A percentile compares a stretch with the other conserved stretches of the same genome.
Evolutionary conservation across 169 alveolate species (phyloP).

Genomic region (Plasmodium gallinaceum): DNA sequence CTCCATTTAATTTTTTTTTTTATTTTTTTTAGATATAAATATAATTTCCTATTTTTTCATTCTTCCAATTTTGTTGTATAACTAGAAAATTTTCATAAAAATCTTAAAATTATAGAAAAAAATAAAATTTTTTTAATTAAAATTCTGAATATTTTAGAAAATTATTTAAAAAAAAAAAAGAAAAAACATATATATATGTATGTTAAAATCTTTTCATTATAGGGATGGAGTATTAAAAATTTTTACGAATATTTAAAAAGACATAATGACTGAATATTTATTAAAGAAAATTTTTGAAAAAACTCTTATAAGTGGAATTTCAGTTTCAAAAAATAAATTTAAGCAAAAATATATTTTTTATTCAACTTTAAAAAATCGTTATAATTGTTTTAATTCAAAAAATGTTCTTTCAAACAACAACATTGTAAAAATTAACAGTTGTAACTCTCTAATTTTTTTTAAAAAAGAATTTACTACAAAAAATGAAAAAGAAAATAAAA

Average conservation of each 20-base stretch:
- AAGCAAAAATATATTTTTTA: background rate
- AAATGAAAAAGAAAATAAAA: background rate
- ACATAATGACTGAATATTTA: background rate
- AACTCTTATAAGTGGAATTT: background rate
- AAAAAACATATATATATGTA: too few relatives aligned
- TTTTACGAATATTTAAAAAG: background rate
- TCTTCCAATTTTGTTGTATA: too few relatives aligned
- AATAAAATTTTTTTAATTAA: too few relatives aligned
- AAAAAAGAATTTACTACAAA: constrained; percentile 3
- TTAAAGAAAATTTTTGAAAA: background rate
- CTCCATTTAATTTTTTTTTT: too few relatives aligned
- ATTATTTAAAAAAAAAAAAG: too few relatives aligned
- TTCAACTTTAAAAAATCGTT: background rate
- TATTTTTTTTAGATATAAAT: too few relatives aligned
- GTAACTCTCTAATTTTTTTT: background rate
- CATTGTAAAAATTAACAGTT: background rate
- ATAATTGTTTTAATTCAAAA: background rate
- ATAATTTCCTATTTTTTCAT: too few relatives aligned
- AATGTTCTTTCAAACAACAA: background rate
- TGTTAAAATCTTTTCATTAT: too few relatives aligned
- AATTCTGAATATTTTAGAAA: too few relatives aligned
- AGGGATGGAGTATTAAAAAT: too few relatives aligned
- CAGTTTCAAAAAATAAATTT: background rate
- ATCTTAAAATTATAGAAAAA: too few relatives aligned
- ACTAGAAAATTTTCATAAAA: too few relatives aligned